Percentiles rank a stretch among this genome's conserved stretches.
These are phyloP conservation scores for Dictyophora rubrovolvata DNA, from an alignment of 768 basidiomycete genomes.

Conservation along the genomic window DNA sequence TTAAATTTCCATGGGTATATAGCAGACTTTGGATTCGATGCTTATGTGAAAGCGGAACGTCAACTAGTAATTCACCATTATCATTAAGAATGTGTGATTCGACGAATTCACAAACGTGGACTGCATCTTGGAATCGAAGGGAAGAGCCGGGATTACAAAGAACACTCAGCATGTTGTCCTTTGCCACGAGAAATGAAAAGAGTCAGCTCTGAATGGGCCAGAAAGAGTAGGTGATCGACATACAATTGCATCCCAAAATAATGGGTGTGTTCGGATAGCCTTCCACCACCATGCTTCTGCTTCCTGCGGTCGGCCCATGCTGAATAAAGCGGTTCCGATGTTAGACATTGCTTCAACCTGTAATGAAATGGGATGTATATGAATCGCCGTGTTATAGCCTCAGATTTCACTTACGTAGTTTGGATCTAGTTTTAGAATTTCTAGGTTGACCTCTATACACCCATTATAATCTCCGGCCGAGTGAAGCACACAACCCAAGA, in stretches of 20 bases:
- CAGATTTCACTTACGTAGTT: conserved; percentile 14
- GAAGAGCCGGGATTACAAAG: conserved; percentile 11
- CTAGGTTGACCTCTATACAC: conserved; percentile 21
- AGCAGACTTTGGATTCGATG: conserved; percentile 38
- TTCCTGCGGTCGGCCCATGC: conserved; percentile 22
- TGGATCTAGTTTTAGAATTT: conserved; percentile 23
- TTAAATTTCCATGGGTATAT: conserved; percentile 30
- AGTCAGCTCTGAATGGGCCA: neutral
- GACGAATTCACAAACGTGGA: conserved; percentile 25
- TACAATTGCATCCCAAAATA: conserved; percentile 24
- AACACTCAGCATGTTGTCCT: conserved; percentile 28
- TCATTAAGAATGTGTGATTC: conserved; percentile 18
- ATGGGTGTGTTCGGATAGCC: conserved; percentile 23
- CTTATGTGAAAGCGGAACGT: conserved; percentile 23
- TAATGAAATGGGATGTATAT: neutral
- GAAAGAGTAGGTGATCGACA: neutral
- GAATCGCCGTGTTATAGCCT: neutral
- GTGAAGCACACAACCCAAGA: conserved; percentile 28
- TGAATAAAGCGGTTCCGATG: conserved; percentile 27
- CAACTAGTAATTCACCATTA: conserved; percentile 15
- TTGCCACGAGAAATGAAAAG: neutral
- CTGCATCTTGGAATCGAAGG: conserved; percentile 22
- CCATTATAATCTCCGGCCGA: conserved; percentile 23
- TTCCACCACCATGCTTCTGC: conserved; percentile 33
- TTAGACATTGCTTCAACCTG: conserved; percentile 34